These are phyloP conservation scores for Oenanthe sinensis DNA, from an alignment of 129 eudicot species.

Conservation along the genomic window DNA sequence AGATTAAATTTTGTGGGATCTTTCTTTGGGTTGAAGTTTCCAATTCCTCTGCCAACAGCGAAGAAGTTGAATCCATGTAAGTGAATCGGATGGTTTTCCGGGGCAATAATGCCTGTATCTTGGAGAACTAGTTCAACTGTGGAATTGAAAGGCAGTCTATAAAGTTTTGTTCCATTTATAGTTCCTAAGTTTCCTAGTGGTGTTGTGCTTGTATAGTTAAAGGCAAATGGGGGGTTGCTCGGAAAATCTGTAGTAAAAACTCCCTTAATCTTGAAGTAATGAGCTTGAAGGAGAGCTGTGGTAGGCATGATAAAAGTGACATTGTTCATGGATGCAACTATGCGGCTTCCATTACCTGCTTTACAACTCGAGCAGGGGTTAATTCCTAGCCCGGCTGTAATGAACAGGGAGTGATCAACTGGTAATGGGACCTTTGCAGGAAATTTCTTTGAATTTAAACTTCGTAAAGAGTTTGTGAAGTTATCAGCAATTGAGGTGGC, in stretches of 20 bases:
- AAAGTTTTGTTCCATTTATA: conserved; percentile 39
- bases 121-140: conserved; percentile 50
- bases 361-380: conserved; percentile 12
- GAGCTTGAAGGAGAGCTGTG: conserved; percentile 12
- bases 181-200: conserved; percentile 47
- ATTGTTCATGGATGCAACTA: conserved; percentile 14
- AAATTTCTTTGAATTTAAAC: conserved; percentile 7
- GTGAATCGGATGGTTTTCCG: conserved; percentile 50
- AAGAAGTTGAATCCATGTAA: conserved; percentile 54
- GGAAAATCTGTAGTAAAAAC: conserved; percentile 29
- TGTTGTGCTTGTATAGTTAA: conserved; percentile 50
- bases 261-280: conserved; percentile 4
- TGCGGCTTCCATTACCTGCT: conserved; percentile 6
- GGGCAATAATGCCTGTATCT: conserved; percentile 46
- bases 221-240: conserved; percentile 30
- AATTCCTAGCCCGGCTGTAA: conserved; percentile 13
- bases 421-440: conserved; percentile 12
- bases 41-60: conserved; percentile 48
- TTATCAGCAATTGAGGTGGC: conserved; percentile 33
- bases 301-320: conserved; percentile 11
- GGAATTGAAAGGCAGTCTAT: conserved; percentile 35
- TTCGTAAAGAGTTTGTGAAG: not conserved
- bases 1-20: conserved; percentile 37
- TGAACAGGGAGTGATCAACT: conserved; percentile 8
- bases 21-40: conserved; percentile 29